Evolutionary conservation across 495 filamentous ascomycete species (phyloP), one percentile per base, ranked within the genome.

Genomic region (Chaetomium cochliodes): DNA sequence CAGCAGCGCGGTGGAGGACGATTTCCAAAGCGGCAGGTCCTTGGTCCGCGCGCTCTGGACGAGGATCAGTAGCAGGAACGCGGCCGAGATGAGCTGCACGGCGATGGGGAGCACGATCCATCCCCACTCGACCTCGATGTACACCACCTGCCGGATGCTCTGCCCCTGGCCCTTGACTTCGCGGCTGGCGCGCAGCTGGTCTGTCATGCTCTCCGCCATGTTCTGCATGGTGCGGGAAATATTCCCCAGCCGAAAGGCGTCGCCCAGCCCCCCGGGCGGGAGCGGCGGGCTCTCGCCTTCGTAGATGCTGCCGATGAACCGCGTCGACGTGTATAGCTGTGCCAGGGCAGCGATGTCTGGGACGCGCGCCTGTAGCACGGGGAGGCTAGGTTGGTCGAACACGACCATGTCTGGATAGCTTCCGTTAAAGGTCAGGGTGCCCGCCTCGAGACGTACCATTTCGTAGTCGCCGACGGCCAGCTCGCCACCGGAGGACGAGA

Each of bases 131-230:
- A 67, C 66, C 4, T 50, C 11, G 5, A 64, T 26, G 20, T 61
- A 64, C 0, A 67, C 62, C 9, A 51, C 42, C 0, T 37, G 39
- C 7, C 46, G 5, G 20, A 60, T 23, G 41, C 56, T 64, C 20
- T 33, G 33, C 16, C 66, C 66, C 0, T 28, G 15, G 6, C 28
- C 66, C 6, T 15, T 20, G 11, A 51, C 41, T 15, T 41, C n/a
- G 39, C 49, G 49, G n/a, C 0, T 39, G 0, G 54, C 33, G 0
- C 66, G 61, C 26, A 67, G 51, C 41, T 64, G 57, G 20, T 61
- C 37, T n/a, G 66, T 67, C 62, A 67, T 67, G 41, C 66, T 67
- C 33, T 55, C 9, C 2, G 41, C 57, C 62, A 67, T 67, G 3
- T 15, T 46, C 9, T 52, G 30, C 12, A 67, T 2, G 25, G 26